phyloP scores from a whole-genome alignment of 768 basidiomycete genomes.

The Lentinula edodes region DNA sequence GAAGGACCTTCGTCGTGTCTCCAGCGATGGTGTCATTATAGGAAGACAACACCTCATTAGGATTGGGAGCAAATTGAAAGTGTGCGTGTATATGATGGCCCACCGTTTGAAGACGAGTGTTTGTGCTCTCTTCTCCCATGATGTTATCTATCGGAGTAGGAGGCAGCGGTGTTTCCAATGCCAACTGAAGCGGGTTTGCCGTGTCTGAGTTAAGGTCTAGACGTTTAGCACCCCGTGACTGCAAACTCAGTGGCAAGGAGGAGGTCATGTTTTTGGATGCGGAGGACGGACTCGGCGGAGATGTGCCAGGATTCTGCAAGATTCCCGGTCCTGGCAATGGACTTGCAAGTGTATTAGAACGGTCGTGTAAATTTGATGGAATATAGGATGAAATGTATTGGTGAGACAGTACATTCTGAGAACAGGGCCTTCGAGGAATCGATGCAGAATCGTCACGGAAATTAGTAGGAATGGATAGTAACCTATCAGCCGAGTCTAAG shows the following conservation, averaged over 20 bases:
- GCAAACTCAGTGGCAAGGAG: background rate
- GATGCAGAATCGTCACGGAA: background rate
- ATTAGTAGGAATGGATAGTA: no score
- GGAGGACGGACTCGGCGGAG: background rate
- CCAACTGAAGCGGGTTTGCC: slow-evolving; percentile 20
- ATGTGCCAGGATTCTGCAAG: background rate
- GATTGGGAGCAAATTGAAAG: background rate
- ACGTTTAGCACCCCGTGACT: background rate
- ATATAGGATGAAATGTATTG: background rate
- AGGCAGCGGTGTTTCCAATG: slow-evolving; percentile 32
- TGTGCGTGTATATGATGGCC: background rate
- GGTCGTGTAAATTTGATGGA: background rate
- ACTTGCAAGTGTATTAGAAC: background rate
- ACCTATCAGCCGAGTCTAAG: no score
- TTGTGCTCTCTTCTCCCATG: background rate
- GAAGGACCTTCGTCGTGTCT: background rate
- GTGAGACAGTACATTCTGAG: background rate
- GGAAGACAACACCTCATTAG: background rate
- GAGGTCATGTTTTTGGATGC: background rate
- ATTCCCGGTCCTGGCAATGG: background rate
- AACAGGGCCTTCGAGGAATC: background rate
- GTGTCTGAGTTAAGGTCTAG: background rate
- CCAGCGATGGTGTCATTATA: background rate
- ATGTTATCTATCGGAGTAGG: slow-evolving; percentile 23
- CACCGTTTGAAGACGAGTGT: background rate